Base-by-base conservation (phyloP, 108 stramenopile species). In the Cyclotella cryptica region DNA sequence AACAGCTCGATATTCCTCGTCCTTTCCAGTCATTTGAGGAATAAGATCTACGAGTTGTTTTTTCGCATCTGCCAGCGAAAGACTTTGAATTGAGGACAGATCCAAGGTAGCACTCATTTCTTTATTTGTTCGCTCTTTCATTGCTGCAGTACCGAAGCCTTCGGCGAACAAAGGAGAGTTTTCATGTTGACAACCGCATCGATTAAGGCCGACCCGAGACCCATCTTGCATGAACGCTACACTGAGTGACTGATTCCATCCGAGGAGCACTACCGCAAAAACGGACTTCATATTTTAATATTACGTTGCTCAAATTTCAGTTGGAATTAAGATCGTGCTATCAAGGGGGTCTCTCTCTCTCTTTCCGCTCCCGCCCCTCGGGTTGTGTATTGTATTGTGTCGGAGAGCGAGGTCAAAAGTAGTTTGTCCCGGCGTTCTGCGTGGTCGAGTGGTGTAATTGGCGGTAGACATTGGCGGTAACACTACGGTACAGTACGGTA, bases 21-120 rank as follows among this genome's bases (percentile, higher is more conserved):
- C 72, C 47, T 77, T 70, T 11, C 92, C 92, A n/a, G 75, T 91
- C 92, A 93, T 91, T 39, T 86, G 78, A 49, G 92, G 90, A 29
- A 93, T 51, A 19, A 93, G 71, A 21, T 90, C 89, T 54, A 93
- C 60, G 41, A 93, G 35, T 0, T 51, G 66, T 2, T 57, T 27
- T 61, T 76, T 79, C 21, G 78, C 78, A n/a, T 79, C 78, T 47
- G 63, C 78, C 30, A 65, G 65, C 18, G 78, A 66, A 40, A 79
- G 29, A 17, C n/a, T 35, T 51, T 41, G 39, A 19, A 55, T 60
- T 43, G 71, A 35, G 10, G 59, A 61, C 17, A 13, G 55, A 1
- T 58, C 55, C 12, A 13, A 14, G 1, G 55, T 27, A 1, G 24
- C 22, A 26, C 13, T 58, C 1, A 14, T 26, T 14, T 58, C 22